These are phyloP conservation scores for Dioscorea zingiberensis DNA, from an alignment of 106 monocot species.

Conservation along the genomic window DNA sequence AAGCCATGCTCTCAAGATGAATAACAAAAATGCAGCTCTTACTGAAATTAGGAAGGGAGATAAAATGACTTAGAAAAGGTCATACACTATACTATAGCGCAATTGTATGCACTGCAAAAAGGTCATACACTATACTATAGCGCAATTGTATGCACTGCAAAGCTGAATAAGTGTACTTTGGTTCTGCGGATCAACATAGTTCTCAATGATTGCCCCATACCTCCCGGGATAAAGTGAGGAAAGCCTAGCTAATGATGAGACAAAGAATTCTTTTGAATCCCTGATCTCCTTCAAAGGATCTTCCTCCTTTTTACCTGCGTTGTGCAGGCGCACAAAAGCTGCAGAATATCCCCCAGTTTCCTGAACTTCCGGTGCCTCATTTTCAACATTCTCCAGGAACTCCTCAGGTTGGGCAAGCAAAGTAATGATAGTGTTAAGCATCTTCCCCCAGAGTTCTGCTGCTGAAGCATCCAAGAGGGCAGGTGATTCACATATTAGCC, in stretches of 20 bases:
- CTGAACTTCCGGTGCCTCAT: conserved; percentile 46
- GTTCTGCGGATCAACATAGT: conserved; percentile 60
- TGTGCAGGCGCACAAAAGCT: conserved; percentile 76
- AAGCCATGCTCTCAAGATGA: no score
- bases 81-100: conserved; percentile 72
- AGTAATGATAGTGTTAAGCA: conserved; percentile 67
- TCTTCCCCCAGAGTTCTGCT: conserved; percentile 62
- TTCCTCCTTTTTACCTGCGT: conserved; percentile 88
- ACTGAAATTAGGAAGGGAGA: no score
- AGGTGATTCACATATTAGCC: conserved; percentile 79
- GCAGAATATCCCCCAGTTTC: conserved; percentile 60
- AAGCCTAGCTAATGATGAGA: conserved; percentile 61
- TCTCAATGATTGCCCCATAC: conserved; percentile 57
- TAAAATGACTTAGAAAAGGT: no score
- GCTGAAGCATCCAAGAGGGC: conserved; percentile 53
- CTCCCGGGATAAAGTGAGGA: conserved; percentile 64
- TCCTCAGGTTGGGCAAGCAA: conserved; percentile 60
- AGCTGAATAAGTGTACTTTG: conserved; percentile 56
- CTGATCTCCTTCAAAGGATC: conserved; percentile 79
- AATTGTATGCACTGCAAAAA: conserved; percentile 66
- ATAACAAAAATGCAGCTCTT: no score
- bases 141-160: conserved; percentile 59
- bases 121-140: conserved; percentile 78
- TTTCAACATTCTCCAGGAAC: conserved; percentile 41
- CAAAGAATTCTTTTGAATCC: conserved; percentile 78